Evolutionary conservation across 164 flowering plant genomes (phyloP), one percentile per base, ranked within the genome.

Genomic region (Chloranthus sessilifolius): DNA sequence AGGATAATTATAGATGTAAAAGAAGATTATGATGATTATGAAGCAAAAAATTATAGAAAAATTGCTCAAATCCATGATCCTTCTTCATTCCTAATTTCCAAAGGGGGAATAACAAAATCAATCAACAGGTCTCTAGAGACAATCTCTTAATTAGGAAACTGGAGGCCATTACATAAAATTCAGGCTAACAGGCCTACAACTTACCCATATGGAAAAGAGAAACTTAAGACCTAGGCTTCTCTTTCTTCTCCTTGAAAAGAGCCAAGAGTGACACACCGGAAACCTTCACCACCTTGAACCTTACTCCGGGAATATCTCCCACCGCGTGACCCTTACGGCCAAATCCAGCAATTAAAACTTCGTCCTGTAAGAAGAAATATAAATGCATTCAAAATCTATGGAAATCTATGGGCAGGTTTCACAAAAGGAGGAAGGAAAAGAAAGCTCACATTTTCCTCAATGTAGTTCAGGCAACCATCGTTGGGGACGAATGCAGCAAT

Each of bases 291-390:
- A 66, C 70, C 55, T 56, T 66, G 59, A 66, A 66, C 41, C 65
- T 40, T 22, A 66, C 70, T 24, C 70, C 70, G 6, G 70, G 70
- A 51, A 66, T 66, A 56, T 66, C 70, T 51, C 70, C 65, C 24
- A 66, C 65, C 8, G 70, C 65, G 29, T 66, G 70, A n/a, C 71
- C 66, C 40, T 66, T 66, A 31, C 66, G 66, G 6, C 71, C 71
- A 38, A 66, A 66, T 15, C 71, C 71, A 12, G 66, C 71, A 26
- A 66, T 66, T 59, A 66, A 21, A n/a, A 66, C 71, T 23, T 61
- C 71, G 38, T 66, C 71, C 70, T 65, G 65, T 2, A 56, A 34
- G 24, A 15, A 14, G 23, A 23, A 22, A 42, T 19, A 9, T 11
- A 23, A 10, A 29, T 3, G 25, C 10, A 1, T 14, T 20, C 19